phyloP scores from a whole-genome alignment of 257 asterid genomes.

The Linaria vulgaris region DNA sequence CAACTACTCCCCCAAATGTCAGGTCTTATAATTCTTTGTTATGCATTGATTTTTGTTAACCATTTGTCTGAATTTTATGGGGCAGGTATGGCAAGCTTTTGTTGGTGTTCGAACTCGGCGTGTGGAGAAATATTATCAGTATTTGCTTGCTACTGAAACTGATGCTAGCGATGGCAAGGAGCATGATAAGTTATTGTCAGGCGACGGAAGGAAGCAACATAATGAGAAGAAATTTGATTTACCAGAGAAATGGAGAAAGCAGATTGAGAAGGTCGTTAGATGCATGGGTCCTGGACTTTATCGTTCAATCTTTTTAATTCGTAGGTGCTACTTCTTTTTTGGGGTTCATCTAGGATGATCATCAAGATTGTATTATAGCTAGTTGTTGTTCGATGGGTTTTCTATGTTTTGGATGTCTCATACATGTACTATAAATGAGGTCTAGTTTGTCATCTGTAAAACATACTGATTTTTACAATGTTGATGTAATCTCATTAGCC shows the following conservation, averaged over 20 bases:
- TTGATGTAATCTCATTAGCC: conserved; percentile 17
- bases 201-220: conserved; percentile 30
- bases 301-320: conserved; percentile 78
- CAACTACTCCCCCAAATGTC: conserved; percentile 20
- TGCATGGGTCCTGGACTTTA: conserved; percentile 97
- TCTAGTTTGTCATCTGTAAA: conserved; percentile 15
- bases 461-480: conserved; percentile 19
- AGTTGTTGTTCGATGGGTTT: conserved; percentile 30
- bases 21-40: conserved; percentile 5
- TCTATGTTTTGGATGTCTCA: conserved; percentile 5
- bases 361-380: conserved; percentile 44
- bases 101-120: conserved; percentile 86
- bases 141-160: conserved; percentile 54
- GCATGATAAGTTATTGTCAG: conserved; percentile 37
- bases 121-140: conserved; percentile 71
- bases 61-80: conserved; percentile 25
- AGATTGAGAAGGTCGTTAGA: conserved; percentile 99
- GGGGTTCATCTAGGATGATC: conserved; percentile 68
- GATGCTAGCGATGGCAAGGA: conserved; percentile 40
- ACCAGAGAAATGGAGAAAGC: conserved; percentile 82
- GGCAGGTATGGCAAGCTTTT: conserved; percentile 96
- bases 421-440: conserved; percentile 15
- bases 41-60: conserved; percentile 20
- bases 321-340: conserved; percentile 97
- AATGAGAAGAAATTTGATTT: conserved; percentile 38